Evolutionary conservation across 208 protist species (phyloP), one percentile per base, ranked within the genome.

Genomic region (Kentomonas sorsogonicus): DNA sequence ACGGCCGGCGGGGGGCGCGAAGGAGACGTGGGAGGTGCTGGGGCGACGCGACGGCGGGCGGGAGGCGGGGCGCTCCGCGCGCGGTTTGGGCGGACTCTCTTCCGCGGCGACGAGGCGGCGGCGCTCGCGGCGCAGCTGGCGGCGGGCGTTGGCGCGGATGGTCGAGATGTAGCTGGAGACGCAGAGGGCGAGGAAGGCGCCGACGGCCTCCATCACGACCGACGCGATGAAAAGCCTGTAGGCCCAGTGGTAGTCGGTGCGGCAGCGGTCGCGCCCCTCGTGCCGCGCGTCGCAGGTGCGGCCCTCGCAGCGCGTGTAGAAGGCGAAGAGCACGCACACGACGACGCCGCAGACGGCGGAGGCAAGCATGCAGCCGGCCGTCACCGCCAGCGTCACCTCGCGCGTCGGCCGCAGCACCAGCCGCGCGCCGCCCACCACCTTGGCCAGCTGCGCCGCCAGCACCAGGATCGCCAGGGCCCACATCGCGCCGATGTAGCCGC

Each of bases 361-460:
- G 6, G 70, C 20, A 7, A 74, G 29, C 2, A 86, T 36, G 20
- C 74, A 36, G 38, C 68, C 46, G 34, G 82, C 53, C 2, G 74
- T 57, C 0, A 73, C 36, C 18, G 74, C 20, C 3, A 78, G 54
- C 0, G 63, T 54, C 4, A 56, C 36, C 7, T 62, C 77, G 31
- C 85, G 80, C 9, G 85, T 89, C 13, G 85, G 85, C 16, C 85
- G 74, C 13, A 30, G 46, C 5, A 62, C 48, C 18, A 89, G 71
- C 51, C 72, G 56, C 11, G 68, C 26, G 9, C 52, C 36, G 2
- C 76, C 51, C n/a, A 77, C 16, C 25, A 89, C 9, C 0, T 59
- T 39, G 6, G 73, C 20, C 13, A 62, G 11, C 46, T 77, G 56
- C 16, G 61, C 74, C 10, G 74, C 16, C 13, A 87, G 60, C 39